Evolutionary conservation across 371 early-diverging fungal species (phyloP).

Genomic region (Rhizomucor miehei): DNA sequence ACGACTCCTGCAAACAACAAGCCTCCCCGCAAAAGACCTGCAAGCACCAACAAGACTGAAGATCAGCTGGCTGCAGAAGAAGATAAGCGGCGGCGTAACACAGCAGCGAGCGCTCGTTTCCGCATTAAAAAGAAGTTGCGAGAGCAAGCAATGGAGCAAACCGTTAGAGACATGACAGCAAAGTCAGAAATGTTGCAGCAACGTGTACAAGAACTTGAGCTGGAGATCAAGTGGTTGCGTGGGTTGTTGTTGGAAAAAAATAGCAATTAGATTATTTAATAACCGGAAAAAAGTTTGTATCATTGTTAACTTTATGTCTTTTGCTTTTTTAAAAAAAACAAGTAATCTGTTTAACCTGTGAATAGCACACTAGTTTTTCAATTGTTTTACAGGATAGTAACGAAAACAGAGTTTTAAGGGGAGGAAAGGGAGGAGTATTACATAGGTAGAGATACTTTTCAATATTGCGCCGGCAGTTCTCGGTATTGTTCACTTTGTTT

Average conservation of each 20-base stretch:
- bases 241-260: slow-evolving; percentile 83
- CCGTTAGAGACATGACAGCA: slow-evolving; percentile 77
- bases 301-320: too few species aligned
- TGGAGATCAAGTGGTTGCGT: slow-evolving; percentile 90
- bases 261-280: neutral
- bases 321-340: too few species aligned
- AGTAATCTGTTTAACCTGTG: too few species aligned
- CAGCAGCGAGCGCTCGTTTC: slow-evolving; percentile 94
- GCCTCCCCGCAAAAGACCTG: neutral
- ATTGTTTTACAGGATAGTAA: too few species aligned
- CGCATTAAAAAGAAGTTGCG: slow-evolving; percentile 89
- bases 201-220: slow-evolving; percentile 79
- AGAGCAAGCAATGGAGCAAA: slow-evolving; percentile 83
- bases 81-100: slow-evolving; percentile 92
- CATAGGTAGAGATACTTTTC: too few species aligned
- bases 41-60: neutral
- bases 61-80: slow-evolving; percentile 49
- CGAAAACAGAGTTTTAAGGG: too few species aligned
- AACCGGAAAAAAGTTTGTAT: too few species aligned
- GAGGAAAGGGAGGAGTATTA: too few species aligned
- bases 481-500: too few species aligned
- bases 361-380: too few species aligned
- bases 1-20: slow-evolving; percentile 2
- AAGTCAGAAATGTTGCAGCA: slow-evolving; percentile 73
- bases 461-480: too few species aligned